Base-by-base conservation (phyloP, 345 rosid genomes). In the Iberis pinnata region DNA sequence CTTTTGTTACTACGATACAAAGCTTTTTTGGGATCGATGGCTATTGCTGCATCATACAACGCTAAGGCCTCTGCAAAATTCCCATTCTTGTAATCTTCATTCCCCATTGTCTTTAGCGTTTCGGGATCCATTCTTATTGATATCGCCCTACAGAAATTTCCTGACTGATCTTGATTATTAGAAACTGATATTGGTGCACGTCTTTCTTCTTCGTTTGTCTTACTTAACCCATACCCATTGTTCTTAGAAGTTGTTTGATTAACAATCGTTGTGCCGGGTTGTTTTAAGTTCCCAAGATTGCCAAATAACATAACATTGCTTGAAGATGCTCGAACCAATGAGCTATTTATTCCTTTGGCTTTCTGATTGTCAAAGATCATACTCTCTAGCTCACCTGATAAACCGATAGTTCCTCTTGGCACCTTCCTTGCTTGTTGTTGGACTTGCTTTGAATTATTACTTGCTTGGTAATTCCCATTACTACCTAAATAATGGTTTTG, bases 41-140 rank as follows among this genome's bases (percentile, higher is more conserved):
- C 63, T 29, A 90, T 90, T 0, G 98, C 96, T 1, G 98, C 98
- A 0, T 90, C 95, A 20, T 90, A 90, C 61, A 87, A 63, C 1
- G 92, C 92, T 70, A 90, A 70, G 0, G 96, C 96, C 60, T 84
- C 95, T 0, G 75, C 86, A 6, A 78, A 84, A 52, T 82, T 84
- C 35, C 96, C 93, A 6, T 77, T 83, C 73, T 84, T 92, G 62
- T 88, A 92, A 70, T 92, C 98, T 74, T 92, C 98, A 45, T 92
- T 92, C 0, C 97, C 98, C 97, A 83, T 81, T 1, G 85, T 83
- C 60, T 92, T 92, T 56, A 92, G 62, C 12, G 78, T 82, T 63
- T 92, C 95, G 0, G 98, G 98, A 53, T 92, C 98, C 94, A 85
- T 92, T 66, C 97, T 61, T 0, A 95, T 92, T 0, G 98, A 88